Base-by-base conservation (phyloP, 75 land plant genomes). In the Larix kaempferi region DNA sequence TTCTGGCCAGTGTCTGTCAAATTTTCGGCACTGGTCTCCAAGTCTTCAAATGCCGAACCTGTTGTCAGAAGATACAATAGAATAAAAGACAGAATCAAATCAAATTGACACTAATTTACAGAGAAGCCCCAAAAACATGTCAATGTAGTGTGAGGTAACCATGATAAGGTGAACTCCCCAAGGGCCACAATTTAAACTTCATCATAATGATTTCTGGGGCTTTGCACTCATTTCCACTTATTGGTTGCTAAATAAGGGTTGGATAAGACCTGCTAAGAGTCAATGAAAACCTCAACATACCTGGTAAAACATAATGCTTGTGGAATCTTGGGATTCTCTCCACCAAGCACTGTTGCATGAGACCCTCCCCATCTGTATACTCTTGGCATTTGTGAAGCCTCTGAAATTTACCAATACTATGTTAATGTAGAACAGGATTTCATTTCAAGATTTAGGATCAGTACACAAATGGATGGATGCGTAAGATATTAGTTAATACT, bases 251-350 rank as follows among this genome's bases (percentile, higher is more conserved):
- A 21, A 11, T n/a, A 10, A n/a, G 19, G n/a, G 39, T 71, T 49
- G 41, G 14, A 71, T 5, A 21, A 15, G 14, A 55, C 29, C 75
- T 54, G 26, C 16, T 44, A 73, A 73, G 56, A 25, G 44, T 41
- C 19, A 5, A 52, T 25, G 15, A 23, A 14, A 59, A 21, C 12
- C 15, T 25, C 57, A 73, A 73, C 75, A 80, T 85, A 73, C 94
- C 87, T 82, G 93, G 93, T 59, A 92, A 81, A n/a, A 83, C 80
- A 75, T 92, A 92, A 52, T 89, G 86, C 74, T 90, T 92, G 61
- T 92, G 87, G 61, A 87, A 81, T 77, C 81, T 86, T 0, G 94
- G 94, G 16, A 84, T 63, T 59, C 76, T 73, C 62, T 91, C 87
- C 25, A 80, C 27, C 23, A 83, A 63, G 64, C 89, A 88, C 78